Evolutionary conservation across 2,329 filamentous ascomycete species (phyloP).

Genomic region (Alternaria incomplexa): DNA sequence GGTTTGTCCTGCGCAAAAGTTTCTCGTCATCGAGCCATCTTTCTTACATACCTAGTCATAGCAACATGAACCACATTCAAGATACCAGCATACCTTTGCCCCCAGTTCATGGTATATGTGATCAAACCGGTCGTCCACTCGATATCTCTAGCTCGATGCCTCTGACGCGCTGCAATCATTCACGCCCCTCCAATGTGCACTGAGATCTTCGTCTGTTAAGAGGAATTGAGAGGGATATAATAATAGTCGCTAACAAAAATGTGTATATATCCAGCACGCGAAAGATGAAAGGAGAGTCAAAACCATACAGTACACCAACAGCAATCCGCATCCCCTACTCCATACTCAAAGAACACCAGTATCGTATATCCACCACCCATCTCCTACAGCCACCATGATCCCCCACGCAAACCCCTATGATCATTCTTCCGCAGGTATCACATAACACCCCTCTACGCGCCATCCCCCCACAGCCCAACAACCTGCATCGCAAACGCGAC

Average conservation of each 20-base stretch:
- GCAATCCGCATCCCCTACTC: conserved; percentile 50
- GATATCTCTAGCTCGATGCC: not conserved
- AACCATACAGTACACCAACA: conserved; percentile 11
- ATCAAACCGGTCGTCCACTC: not conserved
- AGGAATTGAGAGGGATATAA: conserved; percentile 3
- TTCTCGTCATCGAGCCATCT: not conserved
- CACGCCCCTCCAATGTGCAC: not conserved
- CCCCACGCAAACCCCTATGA: too few relatives aligned
- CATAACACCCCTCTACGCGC: conserved; percentile 18
- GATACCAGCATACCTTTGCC: not conserved
- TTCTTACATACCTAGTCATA: not conserved
- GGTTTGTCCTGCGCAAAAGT: not conserved
- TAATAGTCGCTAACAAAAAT: not conserved
- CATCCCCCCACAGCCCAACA: conserved; percentile 59
- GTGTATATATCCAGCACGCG: not conserved
- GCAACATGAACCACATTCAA: not conserved
- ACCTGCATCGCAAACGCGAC: conserved; percentile 55
- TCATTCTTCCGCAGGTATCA: not conserved
- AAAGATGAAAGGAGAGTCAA: not conserved
- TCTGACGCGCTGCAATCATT: not conserved
- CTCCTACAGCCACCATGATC: not conserved
- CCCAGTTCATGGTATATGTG: not conserved
- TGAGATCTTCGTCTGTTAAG: not conserved
- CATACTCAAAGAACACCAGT: conserved; percentile 53
- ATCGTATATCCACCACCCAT: conserved; percentile 34